Evolutionary conservation across 1,284 basidiomycete genomes (phyloP), one percentile per base, ranked within the genome.

Genomic region (Austroboletus niveus): DNA sequence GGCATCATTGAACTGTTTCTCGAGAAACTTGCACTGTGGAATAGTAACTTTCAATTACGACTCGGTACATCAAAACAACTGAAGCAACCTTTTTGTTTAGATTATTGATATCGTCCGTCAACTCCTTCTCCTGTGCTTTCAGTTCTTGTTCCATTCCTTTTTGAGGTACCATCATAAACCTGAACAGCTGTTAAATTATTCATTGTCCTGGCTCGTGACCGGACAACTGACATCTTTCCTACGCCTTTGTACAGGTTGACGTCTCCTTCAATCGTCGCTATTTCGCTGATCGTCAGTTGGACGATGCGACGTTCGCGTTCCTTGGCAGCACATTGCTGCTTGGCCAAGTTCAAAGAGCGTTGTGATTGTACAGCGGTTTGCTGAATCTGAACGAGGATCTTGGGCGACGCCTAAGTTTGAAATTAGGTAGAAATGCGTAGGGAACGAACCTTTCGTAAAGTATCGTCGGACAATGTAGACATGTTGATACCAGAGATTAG

Each of bases 321-420:
- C 70, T 94, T 94, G 31, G 78, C 72, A 14, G 82, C 66, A 43
- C 80, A 80, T 71, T 94, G 92, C 58, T 93, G 87, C 36, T 75
- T 75, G 34, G 89, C 82, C 50, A 90, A 55, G 57, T 80, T 82
- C 43, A 92, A 78, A 30, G 87, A 81, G 51, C 87, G 81, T 64
- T 93, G 90, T 3, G 91, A 89, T 61, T 87, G 80, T 24, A 93
- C 73, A 11, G 90, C 90, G 24, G 90, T 85, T 72, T 87, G 83
- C 69, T 96, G 92, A 53, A 95, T 94, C 74, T 95, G 93, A 46
- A 89, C 72, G 49, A 96, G 74, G 68, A 96, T 94, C 93, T 95
- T 70, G 47, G 41, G 51, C 24, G 61, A 56, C 55, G 53, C 53
- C 49, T 58, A 22, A 65, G 57, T 32, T 38, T n/a, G 22, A 42